Evolutionary conservation across 106 monocot species (phyloP), one percentile per base, ranked within the genome.

Genomic region (Platanthera zijinensis): DNA sequence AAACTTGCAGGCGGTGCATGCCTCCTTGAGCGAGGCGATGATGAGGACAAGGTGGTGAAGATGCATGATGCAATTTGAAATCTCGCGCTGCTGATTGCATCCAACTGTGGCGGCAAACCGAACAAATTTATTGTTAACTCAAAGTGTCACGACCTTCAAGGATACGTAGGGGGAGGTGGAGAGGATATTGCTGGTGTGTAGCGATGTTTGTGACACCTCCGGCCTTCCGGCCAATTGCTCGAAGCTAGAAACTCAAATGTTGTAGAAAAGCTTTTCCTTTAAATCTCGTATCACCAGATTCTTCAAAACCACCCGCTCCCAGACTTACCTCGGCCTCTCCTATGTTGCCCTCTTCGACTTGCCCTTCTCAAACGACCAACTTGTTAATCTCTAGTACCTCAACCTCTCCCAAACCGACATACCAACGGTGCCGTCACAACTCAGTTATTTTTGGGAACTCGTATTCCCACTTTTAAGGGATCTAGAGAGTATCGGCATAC

Each of bases 41-140:
- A 70, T 13, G 57, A 63, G n/a, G 28, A 75, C 25, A 25, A 18
- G 6, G 12, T 73, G 30, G 81, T 85, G 7, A 77, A 62, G 46
- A 78, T 85, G 81, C 85, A 85, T 63, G 82, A 82, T 70, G 75
- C 82, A 5, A 59, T 82, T n/a, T 51, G 75, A 11, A 81, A 82
- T 4, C 69, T 85, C 45, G 77, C 80, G 2, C 64, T 85, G 1
- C 18, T n/a, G 59, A 59, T 59, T n/a, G 18, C n/a, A 5, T 59
- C 59, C 1, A 21, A 59, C 32, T 32, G 32, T 32, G 32, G 32
- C 3, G 47, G 61, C n/a, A 76, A 47, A 10, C 32, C 12, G 0
- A 46, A 76, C 17, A 76, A 46, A 11, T 61, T 32, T 39, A 61
- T 76, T 11, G 59, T 76, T 5, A 28, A 59, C 12, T 28, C 76